A percentile compares a stretch with the other conserved stretches of the same genome.
Evolutionary conservation across 2,329 filamentous ascomycete genomes (phyloP).

Genomic region (Apiospora saccharicola): DNA sequence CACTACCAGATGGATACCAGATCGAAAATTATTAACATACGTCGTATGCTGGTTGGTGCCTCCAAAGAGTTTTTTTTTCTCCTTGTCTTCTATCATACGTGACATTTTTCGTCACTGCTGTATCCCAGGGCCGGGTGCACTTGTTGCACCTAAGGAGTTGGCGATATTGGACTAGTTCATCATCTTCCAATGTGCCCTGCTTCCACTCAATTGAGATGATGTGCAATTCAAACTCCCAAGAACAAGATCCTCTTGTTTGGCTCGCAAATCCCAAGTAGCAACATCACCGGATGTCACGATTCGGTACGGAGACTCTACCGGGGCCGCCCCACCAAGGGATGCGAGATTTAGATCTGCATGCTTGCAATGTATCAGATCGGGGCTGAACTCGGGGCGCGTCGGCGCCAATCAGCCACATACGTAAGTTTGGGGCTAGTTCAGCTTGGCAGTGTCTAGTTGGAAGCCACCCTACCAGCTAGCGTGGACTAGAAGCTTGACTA

Average conservation of each 20-base stretch:
- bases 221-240: no score
- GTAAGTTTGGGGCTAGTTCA: background rate
- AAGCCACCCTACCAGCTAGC: background rate
- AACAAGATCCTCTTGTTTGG: no score
- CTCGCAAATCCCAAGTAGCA: no score
- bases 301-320: background rate
- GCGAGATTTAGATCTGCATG: background rate
- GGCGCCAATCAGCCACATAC: background rate
- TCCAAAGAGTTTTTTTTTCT: background rate
- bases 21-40: background rate
- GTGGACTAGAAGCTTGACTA: background rate
- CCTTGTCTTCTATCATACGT: no score
- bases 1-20: background rate
- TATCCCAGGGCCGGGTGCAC: no score
- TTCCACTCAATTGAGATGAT: no score
- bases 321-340: background rate
- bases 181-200: no score
- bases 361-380: background rate
- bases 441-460: background rate
- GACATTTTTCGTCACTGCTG: no score
- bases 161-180: no score
- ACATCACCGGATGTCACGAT: no score
- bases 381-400: background rate
- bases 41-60: background rate
- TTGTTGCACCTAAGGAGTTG: no score